Evolutionary conservation across 1,139 yeast genomes (phyloP), one percentile per base, ranked within the genome.

Genomic region (Zygoascus sp.): DNA sequence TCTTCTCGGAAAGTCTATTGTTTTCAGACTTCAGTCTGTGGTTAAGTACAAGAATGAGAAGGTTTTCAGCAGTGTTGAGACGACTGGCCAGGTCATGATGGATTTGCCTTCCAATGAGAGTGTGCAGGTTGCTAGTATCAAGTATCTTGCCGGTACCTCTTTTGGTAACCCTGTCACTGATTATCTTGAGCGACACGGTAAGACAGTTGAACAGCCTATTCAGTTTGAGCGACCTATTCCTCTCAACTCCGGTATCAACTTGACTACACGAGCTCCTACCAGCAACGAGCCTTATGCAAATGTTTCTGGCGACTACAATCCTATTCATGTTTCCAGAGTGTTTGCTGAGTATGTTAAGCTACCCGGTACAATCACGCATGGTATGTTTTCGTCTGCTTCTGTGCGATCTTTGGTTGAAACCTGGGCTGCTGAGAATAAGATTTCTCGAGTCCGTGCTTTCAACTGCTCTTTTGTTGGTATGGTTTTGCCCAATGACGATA

Each of bases 331-430:
- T 55, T 86, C 96, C 34, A 83, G 96, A 67, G 94, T 89, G 44
- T 92, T 92, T 70, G 92, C 98, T 51, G 77, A 81, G 54, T 92
- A 92, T 65, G 97, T 96, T 48, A 82, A 81, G 62, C 77, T 92
- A 63, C 96, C 96, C 53, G 98, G 98, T 58, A 92, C 97, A 37
- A 92, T 92, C 62, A 92, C 98, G 32, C 98, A 94, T 64, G 99
- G 99, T 65, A 92, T 92, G 98, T 94, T 81, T 77, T 87, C 97
- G 17, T 86, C 96, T 63, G 98, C 97, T 55, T 80, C 95, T 53
- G 92, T 90, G 56, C 83, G 98, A 74, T 80, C 94, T 16, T 78
- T 89, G 65, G 97, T 92, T 58, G 99, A 92, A 74, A 87, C 88
- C 67, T 90, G 96, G 90, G 98, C 98, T 57, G 98, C 99, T 53